A percentile compares a stretch with the other conserved stretches of the same genome.
These are phyloP conservation scores for Rhizopogon vulgaris DNA, from an alignment of 768 basidiomycete genomes.

Conservation along the genomic window DNA sequence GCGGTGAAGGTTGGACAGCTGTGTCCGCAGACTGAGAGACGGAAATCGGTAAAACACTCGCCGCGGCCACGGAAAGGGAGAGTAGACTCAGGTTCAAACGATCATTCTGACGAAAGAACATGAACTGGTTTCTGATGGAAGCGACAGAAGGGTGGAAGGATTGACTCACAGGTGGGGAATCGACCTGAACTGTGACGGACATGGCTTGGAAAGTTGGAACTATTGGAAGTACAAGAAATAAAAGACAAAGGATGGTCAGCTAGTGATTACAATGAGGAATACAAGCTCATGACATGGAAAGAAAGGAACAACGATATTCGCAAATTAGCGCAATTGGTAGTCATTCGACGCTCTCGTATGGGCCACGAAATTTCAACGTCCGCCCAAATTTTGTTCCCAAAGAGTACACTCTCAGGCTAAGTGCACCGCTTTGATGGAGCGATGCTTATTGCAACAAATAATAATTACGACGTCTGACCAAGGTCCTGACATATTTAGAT, in stretches of 20 bases:
- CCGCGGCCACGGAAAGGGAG: conserved; percentile 62
- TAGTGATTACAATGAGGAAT: conserved; percentile 7
- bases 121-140: neutral
- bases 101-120: conserved; percentile 3
- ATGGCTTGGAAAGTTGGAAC: conserved; percentile 1
- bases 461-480: neutral
- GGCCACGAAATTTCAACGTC: conserved; percentile 19
- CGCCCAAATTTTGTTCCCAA: conserved; percentile 19
- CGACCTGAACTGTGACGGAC: conserved; percentile 4
- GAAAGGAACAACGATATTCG: conserved; percentile 1
- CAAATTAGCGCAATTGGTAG: neutral
- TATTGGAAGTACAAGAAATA: neutral
- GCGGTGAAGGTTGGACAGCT: conserved; percentile 4
- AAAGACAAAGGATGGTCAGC: too few species aligned
- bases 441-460: neutral
- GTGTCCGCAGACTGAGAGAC: conserved; percentile 14
- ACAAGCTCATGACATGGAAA: conserved; percentile 9
- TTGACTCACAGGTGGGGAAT: conserved; percentile 6
- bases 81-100: conserved; percentile 41
- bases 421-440: neutral
- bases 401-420: neutral
- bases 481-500: neutral
- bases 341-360: neutral
- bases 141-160: neutral
- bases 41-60: conserved; percentile 42